These are phyloP conservation scores for Ilex asprella DNA, from an alignment of 257 asterid genomes.

Conservation along the genomic window DNA sequence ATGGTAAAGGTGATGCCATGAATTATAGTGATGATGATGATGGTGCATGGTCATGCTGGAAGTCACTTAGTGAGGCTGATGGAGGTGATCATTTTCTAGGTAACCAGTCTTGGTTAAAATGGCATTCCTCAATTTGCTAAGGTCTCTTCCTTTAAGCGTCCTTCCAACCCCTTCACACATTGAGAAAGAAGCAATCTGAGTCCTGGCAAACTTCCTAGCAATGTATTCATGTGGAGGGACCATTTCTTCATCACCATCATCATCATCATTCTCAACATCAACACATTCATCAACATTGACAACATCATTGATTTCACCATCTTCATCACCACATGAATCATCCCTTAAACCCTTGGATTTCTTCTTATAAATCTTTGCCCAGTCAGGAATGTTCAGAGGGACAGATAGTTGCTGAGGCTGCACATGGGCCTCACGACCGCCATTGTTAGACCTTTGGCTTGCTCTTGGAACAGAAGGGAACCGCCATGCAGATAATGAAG, in stretches of 20 bases:
- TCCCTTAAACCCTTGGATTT: not conserved
- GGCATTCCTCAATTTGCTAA: conserved; percentile 46
- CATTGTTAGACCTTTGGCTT: conserved; percentile 11
- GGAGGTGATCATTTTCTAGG: conserved; percentile 23
- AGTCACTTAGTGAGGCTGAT: too few species aligned
- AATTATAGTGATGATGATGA: too few species aligned
- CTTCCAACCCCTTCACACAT: conserved; percentile 75
- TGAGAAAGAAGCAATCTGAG: conserved; percentile 43
- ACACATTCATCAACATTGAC: not conserved
- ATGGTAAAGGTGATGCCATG: too few species aligned
- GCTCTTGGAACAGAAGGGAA: conserved; percentile 5
- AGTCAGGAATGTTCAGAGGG: conserved; percentile 31
- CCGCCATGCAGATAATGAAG: conserved; percentile 21
- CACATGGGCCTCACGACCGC: conserved; percentile 2
- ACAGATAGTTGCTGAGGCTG: conserved; percentile 16
- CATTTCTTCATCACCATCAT: conserved; percentile 24
- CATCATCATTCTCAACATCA: conserved; percentile 1
- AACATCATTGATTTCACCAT: not conserved
- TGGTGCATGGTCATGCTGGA: too few species aligned
- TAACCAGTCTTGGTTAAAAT: conserved; percentile 59
- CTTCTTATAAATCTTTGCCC: conserved; percentile 12
- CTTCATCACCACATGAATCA: not conserved
- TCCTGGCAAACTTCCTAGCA: conserved; percentile 35
- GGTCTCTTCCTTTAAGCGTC: conserved; percentile 72
- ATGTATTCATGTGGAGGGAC: conserved; percentile 57